phyloP scores from a whole-genome alignment of 768 basidiomycete genomes.

The Trametes coccinea region DNA sequence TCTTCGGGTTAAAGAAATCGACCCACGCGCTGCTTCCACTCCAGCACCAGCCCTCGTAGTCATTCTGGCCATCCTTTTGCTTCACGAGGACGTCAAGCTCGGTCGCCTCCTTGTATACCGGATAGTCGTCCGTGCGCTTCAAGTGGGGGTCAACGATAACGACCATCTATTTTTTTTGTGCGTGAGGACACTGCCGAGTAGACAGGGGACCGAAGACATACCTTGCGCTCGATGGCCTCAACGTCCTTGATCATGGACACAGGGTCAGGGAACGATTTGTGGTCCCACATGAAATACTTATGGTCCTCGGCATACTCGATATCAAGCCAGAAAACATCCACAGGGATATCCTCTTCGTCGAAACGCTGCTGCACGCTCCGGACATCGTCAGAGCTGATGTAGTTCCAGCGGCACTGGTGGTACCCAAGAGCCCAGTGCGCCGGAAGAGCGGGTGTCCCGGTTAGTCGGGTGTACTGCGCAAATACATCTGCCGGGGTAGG shows the following conservation, averaged over 20 bases:
- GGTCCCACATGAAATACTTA: conserved; percentile 97
- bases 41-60: conserved; percentile 99
- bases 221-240: conserved; percentile 83
- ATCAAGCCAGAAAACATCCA: conserved; percentile 97
- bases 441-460: conserved; percentile 86
- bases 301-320: conserved; percentile 94
- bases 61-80: conserved; percentile 71
- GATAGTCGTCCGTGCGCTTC: conserved; percentile 78
- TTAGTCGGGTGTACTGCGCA: conserved; percentile 80
- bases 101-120: conserved; percentile 81
- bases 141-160: conserved; percentile 96
- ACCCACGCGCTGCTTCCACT: conserved; percentile 95
- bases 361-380: conserved; percentile 82
- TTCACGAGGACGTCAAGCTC: conserved; percentile 85
- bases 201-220: conserved; percentile 30
- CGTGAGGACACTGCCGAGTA: too few relatives aligned
- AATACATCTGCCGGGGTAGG: conserved; percentile 83
- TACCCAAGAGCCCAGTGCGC: conserved; percentile 91
- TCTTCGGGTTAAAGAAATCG: conserved; percentile 91
- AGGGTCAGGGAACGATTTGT: conserved; percentile 90
- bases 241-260: conserved; percentile 92
- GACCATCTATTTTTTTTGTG: conserved; percentile 72
- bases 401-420: conserved; percentile 99
- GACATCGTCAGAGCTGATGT: conserved; percentile 87
- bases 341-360: conserved; percentile 92